These are phyloP conservation scores for Taiozyma sp. DNA, from an alignment of 1,139 yeast species.

Conservation along the genomic window DNA sequence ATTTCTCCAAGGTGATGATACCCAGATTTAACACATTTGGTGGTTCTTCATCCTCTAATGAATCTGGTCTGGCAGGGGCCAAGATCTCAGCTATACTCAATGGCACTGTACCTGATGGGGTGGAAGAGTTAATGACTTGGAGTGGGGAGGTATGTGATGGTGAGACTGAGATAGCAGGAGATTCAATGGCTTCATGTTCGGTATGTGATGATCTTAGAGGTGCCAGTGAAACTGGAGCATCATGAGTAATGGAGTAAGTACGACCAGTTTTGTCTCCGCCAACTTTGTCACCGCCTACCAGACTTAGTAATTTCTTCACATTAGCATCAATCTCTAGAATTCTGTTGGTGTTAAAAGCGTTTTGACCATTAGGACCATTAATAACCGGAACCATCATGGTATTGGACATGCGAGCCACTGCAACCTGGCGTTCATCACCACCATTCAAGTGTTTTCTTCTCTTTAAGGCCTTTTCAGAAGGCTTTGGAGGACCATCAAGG, in stretches of 20 bases:
- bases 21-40: conserved; percentile 28
- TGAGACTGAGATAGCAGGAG: conserved; percentile 8
- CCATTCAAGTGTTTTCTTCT: conserved; percentile 10
- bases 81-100: conserved; percentile 21
- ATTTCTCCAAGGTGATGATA: conserved; percentile 44
- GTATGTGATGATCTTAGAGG: not conserved
- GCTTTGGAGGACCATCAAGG: conserved; percentile 15
- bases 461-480: conserved; percentile 6
- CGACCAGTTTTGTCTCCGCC: not conserved
- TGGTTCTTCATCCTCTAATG: conserved; percentile 16
- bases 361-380: not conserved
- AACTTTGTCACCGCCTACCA: not conserved
- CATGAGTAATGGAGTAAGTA: not conserved
- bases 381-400: not conserved
- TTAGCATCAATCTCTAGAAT: conserved; percentile 6
- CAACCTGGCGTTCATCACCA: conserved; percentile 1
- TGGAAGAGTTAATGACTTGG: conserved; percentile 14
- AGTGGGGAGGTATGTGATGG: conserved; percentile 19
- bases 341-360: conserved; percentile 1
- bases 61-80: conserved; percentile 9
- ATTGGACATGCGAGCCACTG: not conserved
- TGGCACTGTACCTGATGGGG: conserved; percentile 14
- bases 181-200: conserved; percentile 5
- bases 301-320: conserved; percentile 8
- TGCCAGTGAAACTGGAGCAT: not conserved